Base-by-base conservation (phyloP, 108 stramenopile species). In the Asterionellopsis glacialis region DNA sequence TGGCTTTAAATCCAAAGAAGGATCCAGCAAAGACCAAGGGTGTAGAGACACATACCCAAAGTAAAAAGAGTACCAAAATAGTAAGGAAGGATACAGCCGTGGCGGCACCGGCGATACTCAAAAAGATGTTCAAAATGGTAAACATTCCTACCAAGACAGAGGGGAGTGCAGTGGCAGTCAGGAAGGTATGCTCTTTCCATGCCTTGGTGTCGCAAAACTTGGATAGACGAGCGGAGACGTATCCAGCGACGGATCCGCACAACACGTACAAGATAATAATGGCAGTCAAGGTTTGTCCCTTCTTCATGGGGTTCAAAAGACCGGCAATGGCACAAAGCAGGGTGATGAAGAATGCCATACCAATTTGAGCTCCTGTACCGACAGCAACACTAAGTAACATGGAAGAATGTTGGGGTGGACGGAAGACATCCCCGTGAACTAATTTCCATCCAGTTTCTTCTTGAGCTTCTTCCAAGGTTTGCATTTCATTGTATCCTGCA, bases 371-470 rank as follows among this genome's bases (percentile, higher is more conserved):
- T 0, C 98, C 98, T 25, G 93, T 95, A 11, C 98, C 98, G 12
- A 95, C 93, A 61, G 90, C 44, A 3, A 96, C 94, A 45, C 93
- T 81, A 14, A 98, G 83, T 21, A 93, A 52, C 93, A 96, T 89
- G 21, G 93, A 89, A 62, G 57, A 70, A 21, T 62, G 75, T 18
- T 64, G 56, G 44, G 98, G 98, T 43, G 97, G 96, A 27, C 97
- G 89, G 63, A 98, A 97, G 41, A 97, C 96, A 72, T 98, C 98
- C 18, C 95, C 96, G 59, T 98, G 98, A 16, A 98, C 91, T 49
- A 98, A 74, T 76, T 98, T 98, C 98, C 98, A 98, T 9, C 98
- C 98, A 59, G 87, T 88, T 77, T 98, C 98, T 72, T 98, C 98
- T 50, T 93, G 90, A 9, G 90, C 93, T 57, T 95, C 90, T 59